phyloP scores from a whole-genome alignment of 176 grass and related monocot species.

The Triticum turgidum region DNA sequence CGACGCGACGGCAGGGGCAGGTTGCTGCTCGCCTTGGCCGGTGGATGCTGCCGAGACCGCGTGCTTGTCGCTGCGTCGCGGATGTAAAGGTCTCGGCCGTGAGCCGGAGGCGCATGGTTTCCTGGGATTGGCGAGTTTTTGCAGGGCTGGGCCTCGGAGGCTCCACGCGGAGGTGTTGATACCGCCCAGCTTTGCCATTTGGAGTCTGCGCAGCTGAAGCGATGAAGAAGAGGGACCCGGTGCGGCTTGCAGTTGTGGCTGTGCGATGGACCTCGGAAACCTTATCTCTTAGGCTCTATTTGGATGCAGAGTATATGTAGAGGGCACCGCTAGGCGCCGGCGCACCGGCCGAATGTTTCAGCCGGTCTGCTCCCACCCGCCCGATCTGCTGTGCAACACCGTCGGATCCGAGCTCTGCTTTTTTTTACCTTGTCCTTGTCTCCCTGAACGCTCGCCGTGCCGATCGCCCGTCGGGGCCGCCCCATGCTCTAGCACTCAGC shows the following conservation, averaged over 20 bases:
- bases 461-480: too few species aligned
- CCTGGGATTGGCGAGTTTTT: not conserved
- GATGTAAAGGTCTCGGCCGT: not conserved
- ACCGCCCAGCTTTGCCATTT: constrained; percentile 34
- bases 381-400: too few species aligned
- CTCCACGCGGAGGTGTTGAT: constrained; percentile 26
- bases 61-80: not conserved
- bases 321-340: too few species aligned
- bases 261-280: constrained; percentile 2
- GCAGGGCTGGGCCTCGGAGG: constrained; percentile 29
- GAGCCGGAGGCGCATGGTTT: constrained; percentile 1
- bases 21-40: constrained; percentile 31
- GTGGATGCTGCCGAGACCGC: constrained; percentile 20
- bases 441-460: too few species aligned
- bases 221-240: not conserved
- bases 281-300: constrained; percentile 22
- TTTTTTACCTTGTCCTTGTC: too few species aligned
- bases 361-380: too few species aligned
- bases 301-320: too few species aligned
- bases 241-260: not conserved
- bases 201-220: not conserved
- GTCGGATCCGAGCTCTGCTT: too few species aligned
- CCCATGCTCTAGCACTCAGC: too few species aligned
- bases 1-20: not conserved
- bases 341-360: too few species aligned